Base-by-base conservation (phyloP, 352 stramenopile genomes). In the Pythium volutum region DNA sequence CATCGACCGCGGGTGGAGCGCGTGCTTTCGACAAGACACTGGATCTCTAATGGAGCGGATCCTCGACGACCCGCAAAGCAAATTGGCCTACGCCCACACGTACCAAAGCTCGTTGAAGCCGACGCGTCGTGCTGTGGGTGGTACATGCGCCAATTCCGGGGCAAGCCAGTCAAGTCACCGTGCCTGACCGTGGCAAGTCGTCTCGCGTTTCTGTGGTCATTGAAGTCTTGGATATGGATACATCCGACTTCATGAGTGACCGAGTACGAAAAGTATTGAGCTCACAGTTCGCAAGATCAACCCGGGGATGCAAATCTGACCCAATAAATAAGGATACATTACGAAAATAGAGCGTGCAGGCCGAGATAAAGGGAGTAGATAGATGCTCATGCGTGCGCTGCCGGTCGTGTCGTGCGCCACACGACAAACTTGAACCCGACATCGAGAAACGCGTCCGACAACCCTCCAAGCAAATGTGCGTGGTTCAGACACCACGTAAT, bases 401-500 rank as follows among this genome's bases (percentile, higher is more conserved):
- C n/a, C 16, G 27, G 29, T 20, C 25, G 48, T 0, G 61, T 62
- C 3, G 61, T 67, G 25, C 61, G 61, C 61, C 61, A 64, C 62
- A 64, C 55, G 3, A 64, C 38, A 46, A 82, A 77, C 36, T 69
- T 70, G 41, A 81, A 73, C 29, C 81, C 59, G 23, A 69, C 51
- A 29, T 73, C 70, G 9, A 72, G 61, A 55, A 87, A 87, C 26
- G 67, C 31, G 20, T 57, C 31, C 14, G 77, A 71, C 62, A 87
- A 73, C 9, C 64, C 56, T 29, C 79, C 79, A 20, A 88, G 79
- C 48, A 71, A 75, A 31, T 84, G 75, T 23, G 76, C 77, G 42
- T 84, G 73, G n/a, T 66, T 50, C 4, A 88, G 54, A 18, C 64
- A 79, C 79, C 79, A 88, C 48, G 73, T 81, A 33, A 85, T 67